Evolutionary conservation across 768 basidiomycete species (phyloP), one percentile per base, ranked within the genome.

Genomic region (Brasilioporus rufonigricans): DNA sequence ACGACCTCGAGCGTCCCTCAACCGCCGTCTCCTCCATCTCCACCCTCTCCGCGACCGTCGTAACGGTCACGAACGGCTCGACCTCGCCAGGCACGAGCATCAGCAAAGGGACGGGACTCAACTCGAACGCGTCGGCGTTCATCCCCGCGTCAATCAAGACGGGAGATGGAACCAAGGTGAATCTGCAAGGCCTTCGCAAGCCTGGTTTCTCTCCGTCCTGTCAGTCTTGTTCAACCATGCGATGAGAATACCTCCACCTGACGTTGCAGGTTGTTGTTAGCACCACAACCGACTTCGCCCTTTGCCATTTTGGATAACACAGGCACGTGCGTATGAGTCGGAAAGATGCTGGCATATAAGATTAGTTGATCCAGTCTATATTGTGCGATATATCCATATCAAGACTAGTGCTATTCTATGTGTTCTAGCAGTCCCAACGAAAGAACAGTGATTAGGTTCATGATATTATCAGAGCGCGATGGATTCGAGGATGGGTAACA

Each of bases 121-220:
- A 64, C 54, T 52, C 60, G 47, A 64, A 57, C 52, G 68, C 68
- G 19, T 54, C 55, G 3, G 14, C 70, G 48, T 70, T 70, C 31
- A 27, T 70, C 4, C 68, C 70, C 1, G 50, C 52, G 16, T 18
- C 61, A 5, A 56, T 68, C 58, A 70, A 66, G 21, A 60, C 65
- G 0, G 29, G 43, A 31, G 65, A 68, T 0, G 61, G 63, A 8
- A 16, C 51, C 31, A 66, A 44, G 26, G 26, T 63, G 26, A 49
- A 26, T 26, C 33, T 70, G 6, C 61, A 53, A 19, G 32, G 24
- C 24, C 32, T 64, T 5, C 59, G 64, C 53, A 68, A 59, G 33
- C 23, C 52, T 14, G 57, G 52, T 27, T 48, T 66, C 19, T 70
- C 68, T 0, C 68, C 70, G 0, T 56, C 70, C 7, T 57, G 68